Percentiles rank a stretch among this genome's conserved stretches.
Evolutionary conservation across 2,329 filamentous ascomycete genomes (phyloP).

Genomic region (Aspergillus fructus): DNA sequence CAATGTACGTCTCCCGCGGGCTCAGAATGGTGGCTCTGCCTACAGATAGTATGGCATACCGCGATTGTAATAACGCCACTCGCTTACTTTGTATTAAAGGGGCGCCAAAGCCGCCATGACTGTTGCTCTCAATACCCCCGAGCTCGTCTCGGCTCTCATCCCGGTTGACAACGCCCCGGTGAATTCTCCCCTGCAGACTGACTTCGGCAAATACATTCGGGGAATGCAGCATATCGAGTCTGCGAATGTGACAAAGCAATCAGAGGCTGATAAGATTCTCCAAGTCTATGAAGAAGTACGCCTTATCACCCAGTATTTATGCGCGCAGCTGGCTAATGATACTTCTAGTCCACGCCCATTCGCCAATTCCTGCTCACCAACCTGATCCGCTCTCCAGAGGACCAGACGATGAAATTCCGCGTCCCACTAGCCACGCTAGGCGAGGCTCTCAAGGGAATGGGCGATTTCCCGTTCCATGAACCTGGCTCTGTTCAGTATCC

Average conservation of each 20-base stretch:
- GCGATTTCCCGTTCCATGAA: slow-evolving; percentile 83
- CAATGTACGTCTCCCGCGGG: slow-evolving; percentile 62
- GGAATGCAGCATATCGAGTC: slow-evolving; percentile 82
- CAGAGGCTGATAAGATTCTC: slow-evolving; percentile 78
- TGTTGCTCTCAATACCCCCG: slow-evolving; percentile 70
- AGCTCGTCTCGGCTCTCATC: slow-evolving; percentile 68
- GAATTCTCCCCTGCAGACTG: slow-evolving; percentile 69
- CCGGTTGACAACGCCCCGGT: slow-evolving; percentile 91
- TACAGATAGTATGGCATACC: background rate
- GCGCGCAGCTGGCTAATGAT: background rate
- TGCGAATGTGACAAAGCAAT: slow-evolving; percentile 64
- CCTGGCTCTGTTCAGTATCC: slow-evolving; percentile 67
- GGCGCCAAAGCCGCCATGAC: slow-evolving; percentile 93
- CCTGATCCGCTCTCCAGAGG: slow-evolving; percentile 57
- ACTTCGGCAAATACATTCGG: slow-evolving; percentile 77
- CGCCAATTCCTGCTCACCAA: slow-evolving; percentile 93
- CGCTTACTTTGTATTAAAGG: slow-evolving; percentile 44
- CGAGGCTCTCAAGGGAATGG: slow-evolving; percentile 69
- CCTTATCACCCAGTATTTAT: background rate
- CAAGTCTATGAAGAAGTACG: slow-evolving; percentile 67
- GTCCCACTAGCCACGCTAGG: slow-evolving; percentile 74
- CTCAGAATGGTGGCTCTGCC: background rate
- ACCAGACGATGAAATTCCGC: slow-evolving; percentile 67
- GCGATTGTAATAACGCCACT: background rate
- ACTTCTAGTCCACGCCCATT: slow-evolving; percentile 63